A percentile compares a stretch with the other conserved stretches of the same genome.
Conservation (phyloP, 768 basidiomycete species). For the Leccinum arenicola region DNA sequence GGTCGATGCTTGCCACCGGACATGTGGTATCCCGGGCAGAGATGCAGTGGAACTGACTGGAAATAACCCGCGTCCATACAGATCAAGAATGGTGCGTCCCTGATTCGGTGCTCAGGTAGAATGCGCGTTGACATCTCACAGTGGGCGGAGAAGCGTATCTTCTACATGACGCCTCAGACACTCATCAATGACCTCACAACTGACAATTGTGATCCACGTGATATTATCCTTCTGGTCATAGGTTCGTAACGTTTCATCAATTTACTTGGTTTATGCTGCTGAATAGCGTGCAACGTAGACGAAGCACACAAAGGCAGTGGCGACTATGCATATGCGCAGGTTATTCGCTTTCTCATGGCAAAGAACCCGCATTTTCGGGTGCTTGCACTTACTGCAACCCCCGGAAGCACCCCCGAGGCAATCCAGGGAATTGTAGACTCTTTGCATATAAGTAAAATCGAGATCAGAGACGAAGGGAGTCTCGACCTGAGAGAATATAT, state of each 20-base stretch:
- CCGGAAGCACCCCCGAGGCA: slow-evolving; percentile 80
- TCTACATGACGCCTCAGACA: slow-evolving; percentile 97
- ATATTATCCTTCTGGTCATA: slow-evolving; percentile 85
- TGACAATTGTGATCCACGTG: slow-evolving; percentile 70
- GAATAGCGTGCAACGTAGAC: slow-evolving; percentile 45
- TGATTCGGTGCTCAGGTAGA: background rate
- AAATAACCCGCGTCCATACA: slow-evolving; percentile 48
- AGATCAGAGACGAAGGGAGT: slow-evolving; percentile 89
- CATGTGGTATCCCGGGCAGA: slow-evolving; percentile 87
- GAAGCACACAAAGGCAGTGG: slow-evolving; percentile 96
- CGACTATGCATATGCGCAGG: slow-evolving; percentile 88
- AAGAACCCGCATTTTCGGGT: slow-evolving; percentile 93
- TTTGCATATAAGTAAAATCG: slow-evolving; percentile 91
- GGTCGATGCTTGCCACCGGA: slow-evolving; percentile 86
- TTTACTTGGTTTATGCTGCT: background rate
- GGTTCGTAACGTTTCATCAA: slow-evolving; percentile 44
- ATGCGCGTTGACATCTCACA: slow-evolving; percentile 25
- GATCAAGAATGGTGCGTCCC: slow-evolving; percentile 59
- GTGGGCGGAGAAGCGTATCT: slow-evolving; percentile 84
- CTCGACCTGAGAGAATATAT: slow-evolving; percentile 84
- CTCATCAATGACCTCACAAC: slow-evolving; percentile 79
- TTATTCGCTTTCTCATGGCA: slow-evolving; percentile 86
- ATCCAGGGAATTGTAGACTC: slow-evolving; percentile 90
- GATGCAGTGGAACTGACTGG: slow-evolving; percentile 90
- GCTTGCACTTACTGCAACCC: slow-evolving; percentile 93